Evolutionary conservation across 345 rosid species (phyloP), one percentile per base, ranked within the genome.

Genomic region (Syzygium grande): DNA sequence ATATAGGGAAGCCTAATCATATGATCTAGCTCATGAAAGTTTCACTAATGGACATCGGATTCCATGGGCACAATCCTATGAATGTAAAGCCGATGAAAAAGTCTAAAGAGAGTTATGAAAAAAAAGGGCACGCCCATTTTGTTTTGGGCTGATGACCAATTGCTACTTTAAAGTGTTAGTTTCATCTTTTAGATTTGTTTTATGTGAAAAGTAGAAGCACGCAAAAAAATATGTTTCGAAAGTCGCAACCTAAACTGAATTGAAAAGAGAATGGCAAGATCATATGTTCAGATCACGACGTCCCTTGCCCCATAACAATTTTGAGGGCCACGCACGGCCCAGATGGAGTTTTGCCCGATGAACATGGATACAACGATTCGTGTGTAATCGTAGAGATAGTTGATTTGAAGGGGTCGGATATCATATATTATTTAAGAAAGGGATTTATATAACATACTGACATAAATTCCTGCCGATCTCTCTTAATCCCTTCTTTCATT

Each of bases 391-490:
- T 19, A 25, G 2, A 38, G 14, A 10, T 17, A 68, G 0, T 34
- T 7, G 14, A 30, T 68, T 17, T 34, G 38, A 34, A 68, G 34
- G 22, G 1, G 79, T 9, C 25, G 7, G 3, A 68, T 4, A 34
- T 34, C 4, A 2, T 46, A 34, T 9, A 1, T 34, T 16, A 4
- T n/a, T n/a, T 0, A 0, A 7, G 43, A 73, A 19, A 73, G 49
- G 14, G 14, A 19, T 38, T 73, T 12, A 73, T 41, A 19, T 2
- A 7, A 38, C 80, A 17, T 9, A 17, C 13, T 38, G 10, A 41
- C 21, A 30, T 68, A 9, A 3, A 19, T 38, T 1, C 14, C 0
- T 1, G 0, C 2, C 0, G 0, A 38, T 38, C 27, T 19, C 83
- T 73, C 23, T 7, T 73, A 73, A 9, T 22, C 14, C 4, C 4